Evolutionary conservation across 257 asterid genomes (phyloP), one percentile per base, ranked within the genome.

Genomic region (Leptodermis oblonga): DNA sequence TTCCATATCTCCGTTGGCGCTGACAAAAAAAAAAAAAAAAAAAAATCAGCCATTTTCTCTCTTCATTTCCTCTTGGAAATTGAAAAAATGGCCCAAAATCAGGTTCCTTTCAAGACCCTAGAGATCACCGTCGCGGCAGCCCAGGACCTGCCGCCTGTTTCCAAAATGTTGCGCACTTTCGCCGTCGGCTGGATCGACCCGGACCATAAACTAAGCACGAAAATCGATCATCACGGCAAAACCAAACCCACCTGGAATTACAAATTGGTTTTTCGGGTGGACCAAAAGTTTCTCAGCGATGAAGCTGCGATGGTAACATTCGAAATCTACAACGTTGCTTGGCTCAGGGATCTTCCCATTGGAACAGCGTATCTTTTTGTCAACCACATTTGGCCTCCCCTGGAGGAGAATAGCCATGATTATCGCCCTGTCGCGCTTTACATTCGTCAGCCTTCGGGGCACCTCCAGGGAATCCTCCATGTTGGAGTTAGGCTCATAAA

Each of bases 281-380:
- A 88, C 3, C 85, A 82, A 0, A 51, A 70, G 7, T 82, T 88
- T 63, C 82, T 92, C 7, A 82, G 53, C 5, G 77, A 83, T 0
- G 90, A 83, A 60, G 45, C 84, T 0, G 62, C 96, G 0, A 70
- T 71, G 2, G 41, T 92, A 23, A 84, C 79, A 1, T 74, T 92
- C 20, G 97, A 86, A 74, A 87, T 92, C 80, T 92, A 79, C 62
- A 92, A 90, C 18, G 86, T 90, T 15, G 92, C 96, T 0, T 88
- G 97, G 96, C 71, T 92, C 37, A 87, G 98, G 0, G 96, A 90
- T 71, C 86, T 86, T 26, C 98, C 97, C 11, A 81, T 92, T 10
- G 98, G 98, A 65, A 88, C 93, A 9, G 67, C 96, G 3, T 82
- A 74, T 13, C 83, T 92, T 61, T 48, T 60, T 65, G 53, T 92